Evolutionary conservation across 208 protist genomes (phyloP).

Genomic region (Trypanosoma caninum): DNA sequence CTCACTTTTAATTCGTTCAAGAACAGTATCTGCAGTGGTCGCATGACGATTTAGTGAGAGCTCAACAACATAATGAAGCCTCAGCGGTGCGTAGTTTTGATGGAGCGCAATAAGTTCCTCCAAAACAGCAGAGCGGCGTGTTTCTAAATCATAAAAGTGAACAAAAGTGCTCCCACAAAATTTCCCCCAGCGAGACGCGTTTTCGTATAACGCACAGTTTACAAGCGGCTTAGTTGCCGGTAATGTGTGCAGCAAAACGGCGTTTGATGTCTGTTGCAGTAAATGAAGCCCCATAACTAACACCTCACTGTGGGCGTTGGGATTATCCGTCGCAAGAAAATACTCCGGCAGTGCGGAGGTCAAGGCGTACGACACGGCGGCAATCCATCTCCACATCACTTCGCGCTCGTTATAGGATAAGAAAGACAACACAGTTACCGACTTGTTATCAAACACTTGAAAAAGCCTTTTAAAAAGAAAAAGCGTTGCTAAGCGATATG

Average conservation of each 20-base stretch:
- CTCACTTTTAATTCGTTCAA: conserved; percentile 9
- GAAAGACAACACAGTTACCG: not conserved
- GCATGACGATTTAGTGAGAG: conserved; percentile 17
- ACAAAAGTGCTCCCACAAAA: conserved; percentile 60
- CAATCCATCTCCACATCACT: conserved; percentile 17
- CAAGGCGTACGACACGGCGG: conserved; percentile 36
- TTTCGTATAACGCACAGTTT: conserved; percentile 10
- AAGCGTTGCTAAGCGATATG: conserved; percentile 2
- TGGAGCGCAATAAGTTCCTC: conserved; percentile 86
- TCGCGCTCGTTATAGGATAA: not conserved
- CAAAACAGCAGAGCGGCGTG: conserved; percentile 48
- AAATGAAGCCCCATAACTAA: conserved; percentile 53
- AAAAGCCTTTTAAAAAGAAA: not conserved
- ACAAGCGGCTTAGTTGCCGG: conserved; percentile 6
- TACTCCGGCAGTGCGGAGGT: conserved; percentile 56
- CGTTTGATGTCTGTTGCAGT: conserved; percentile 28
- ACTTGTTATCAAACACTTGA: not conserved
- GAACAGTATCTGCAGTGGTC: not conserved
- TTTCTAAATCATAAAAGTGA: conserved; percentile 16
- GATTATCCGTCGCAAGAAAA: conserved; percentile 50
- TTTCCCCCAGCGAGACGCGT: conserved; percentile 22
- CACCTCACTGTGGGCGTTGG: conserved; percentile 27
- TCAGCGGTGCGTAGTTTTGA: conserved; percentile 50
- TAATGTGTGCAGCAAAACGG: not conserved
- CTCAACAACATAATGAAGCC: conserved; percentile 62